Conservation (phyloP, 257 asterid genomes). For the Euphrasia confusa region DNA sequence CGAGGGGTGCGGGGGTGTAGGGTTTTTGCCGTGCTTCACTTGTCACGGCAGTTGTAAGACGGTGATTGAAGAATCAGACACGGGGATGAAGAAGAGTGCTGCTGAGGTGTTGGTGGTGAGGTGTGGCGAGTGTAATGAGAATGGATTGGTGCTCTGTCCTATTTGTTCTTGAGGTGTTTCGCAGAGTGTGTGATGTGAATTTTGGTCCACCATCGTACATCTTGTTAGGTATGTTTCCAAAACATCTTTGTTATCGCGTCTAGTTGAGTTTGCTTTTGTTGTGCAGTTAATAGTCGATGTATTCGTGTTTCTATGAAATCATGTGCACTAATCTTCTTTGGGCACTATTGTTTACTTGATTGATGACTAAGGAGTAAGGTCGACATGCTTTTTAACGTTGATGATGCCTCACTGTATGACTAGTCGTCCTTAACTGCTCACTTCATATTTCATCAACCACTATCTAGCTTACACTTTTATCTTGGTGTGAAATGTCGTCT, state of each 20-base stretch:
- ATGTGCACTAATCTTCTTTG: neutral
- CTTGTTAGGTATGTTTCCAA: conserved; percentile 21
- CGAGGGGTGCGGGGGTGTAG: conserved; percentile 68
- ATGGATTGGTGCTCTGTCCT: conserved; percentile 77
- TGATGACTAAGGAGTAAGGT: neutral
- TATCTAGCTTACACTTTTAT: too few species aligned
- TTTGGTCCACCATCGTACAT: conserved; percentile 14
- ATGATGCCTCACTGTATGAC: too few species aligned
- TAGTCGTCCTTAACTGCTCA: neutral
- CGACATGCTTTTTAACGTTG: too few species aligned
- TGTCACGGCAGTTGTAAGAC: conserved; percentile 79
- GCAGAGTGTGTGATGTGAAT: conserved; percentile 1
- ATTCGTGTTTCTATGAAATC: too few species aligned
- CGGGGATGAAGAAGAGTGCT: conserved; percentile 23
- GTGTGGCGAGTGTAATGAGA: conserved; percentile 72
- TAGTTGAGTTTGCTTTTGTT: neutral
- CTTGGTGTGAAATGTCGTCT: neutral
- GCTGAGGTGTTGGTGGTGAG: conserved; percentile 31
- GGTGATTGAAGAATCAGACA: conserved; percentile 26
- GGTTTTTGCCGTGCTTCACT: conserved; percentile 72
- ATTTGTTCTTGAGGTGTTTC: conserved; percentile 42
- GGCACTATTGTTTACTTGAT: neutral
- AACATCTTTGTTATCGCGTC: neutral
- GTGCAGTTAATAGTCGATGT: too few species aligned
- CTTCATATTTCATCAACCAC: neutral